Evolutionary conservation across 805 yeast species (phyloP).

Genomic region (Cyberlindnera mycetangii): DNA sequence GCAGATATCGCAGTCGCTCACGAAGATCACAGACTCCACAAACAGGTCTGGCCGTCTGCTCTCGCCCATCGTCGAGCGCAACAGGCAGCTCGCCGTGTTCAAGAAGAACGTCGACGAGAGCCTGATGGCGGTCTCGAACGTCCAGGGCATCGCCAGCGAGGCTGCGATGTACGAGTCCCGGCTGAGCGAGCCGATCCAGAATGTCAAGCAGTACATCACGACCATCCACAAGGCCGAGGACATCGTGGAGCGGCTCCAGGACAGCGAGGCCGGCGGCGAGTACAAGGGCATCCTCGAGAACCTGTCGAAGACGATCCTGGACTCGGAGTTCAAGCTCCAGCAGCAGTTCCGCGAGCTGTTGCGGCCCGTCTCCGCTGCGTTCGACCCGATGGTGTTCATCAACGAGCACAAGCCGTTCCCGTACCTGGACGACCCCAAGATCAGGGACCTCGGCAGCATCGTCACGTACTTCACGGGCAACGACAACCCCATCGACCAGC

Average conservation of each 20-base stretch:
- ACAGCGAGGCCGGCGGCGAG: conserved; percentile 37
- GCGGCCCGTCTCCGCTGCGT: conserved; percentile 37
- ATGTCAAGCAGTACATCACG: conserved; percentile 35
- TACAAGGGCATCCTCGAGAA: conserved; percentile 69
- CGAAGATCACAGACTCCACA: conserved; percentile 50
- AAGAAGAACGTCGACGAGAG: conserved; percentile 58
- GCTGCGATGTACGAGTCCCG: conserved; percentile 40
- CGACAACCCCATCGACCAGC: conserved; percentile 31
- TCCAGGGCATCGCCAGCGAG: conserved; percentile 47
- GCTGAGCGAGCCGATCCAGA: conserved; percentile 31
- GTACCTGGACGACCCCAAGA: conserved; percentile 34
- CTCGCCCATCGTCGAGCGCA: conserved; percentile 67
- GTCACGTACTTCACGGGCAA: conserved; percentile 42
- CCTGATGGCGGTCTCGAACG: conserved; percentile 42
- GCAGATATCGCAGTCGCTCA: conserved; percentile 53
- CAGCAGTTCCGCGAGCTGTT: conserved; percentile 46
- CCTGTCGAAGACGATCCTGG: conserved; percentile 51
- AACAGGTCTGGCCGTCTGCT: conserved; percentile 58
- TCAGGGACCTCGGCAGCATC: conserved; percentile 39
- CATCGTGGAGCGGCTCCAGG: conserved; percentile 36
- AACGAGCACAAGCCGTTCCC: conserved; percentile 41
- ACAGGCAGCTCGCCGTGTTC: conserved; percentile 51
- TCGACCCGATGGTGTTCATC: conserved; percentile 43
- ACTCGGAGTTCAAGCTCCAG: conserved; percentile 54
- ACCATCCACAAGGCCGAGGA: conserved; percentile 43